Percentiles rank a stretch among this genome's conserved stretches.
Conservation (phyloP, 2,329 filamentous ascomycete species). For the Trichophyton rubrum region DNA sequence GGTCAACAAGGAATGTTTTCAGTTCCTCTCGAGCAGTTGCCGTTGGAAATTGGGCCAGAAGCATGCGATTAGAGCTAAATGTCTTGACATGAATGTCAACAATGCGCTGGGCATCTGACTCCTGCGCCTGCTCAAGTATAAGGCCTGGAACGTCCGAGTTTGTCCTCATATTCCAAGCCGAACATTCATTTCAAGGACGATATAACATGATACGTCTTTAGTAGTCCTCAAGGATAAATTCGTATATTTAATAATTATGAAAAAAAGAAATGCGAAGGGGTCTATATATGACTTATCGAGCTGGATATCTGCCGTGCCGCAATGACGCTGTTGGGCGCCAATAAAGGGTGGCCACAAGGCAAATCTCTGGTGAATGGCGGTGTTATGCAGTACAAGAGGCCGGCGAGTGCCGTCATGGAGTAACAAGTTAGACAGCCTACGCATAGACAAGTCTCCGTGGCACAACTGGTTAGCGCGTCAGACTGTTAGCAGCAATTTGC, state of each 20-base stretch:
- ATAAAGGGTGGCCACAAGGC: no score
- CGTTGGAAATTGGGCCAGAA: conserved; percentile 19
- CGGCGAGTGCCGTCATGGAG: background rate
- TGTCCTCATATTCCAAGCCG: background rate
- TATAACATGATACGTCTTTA: no score
- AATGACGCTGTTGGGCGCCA: no score
- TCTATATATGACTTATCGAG: no score
- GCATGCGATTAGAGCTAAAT: conserved; percentile 16
- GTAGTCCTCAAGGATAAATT: no score
- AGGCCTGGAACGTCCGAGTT: background rate
- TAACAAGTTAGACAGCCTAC: conserved; percentile 1
- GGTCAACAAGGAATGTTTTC: conserved; percentile 12
- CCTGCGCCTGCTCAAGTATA: conserved; percentile 8
- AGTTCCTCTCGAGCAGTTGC: conserved; percentile 13
- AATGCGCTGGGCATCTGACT: conserved; percentile 15
- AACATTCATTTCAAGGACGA: background rate
- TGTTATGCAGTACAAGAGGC: background rate
- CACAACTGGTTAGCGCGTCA: conserved; percentile 6
- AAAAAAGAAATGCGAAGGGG: no score
- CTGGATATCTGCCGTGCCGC: no score
- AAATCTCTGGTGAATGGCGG: background rate
- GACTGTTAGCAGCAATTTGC: conserved; percentile 4
- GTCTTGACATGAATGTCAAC: conserved; percentile 19
- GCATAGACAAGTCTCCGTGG: conserved; percentile 7
- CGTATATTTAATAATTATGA: no score